Evolutionary conservation across 257 asterid species (phyloP), one percentile per base, ranked within the genome.

Genomic region (Nicotiana otophora): DNA sequence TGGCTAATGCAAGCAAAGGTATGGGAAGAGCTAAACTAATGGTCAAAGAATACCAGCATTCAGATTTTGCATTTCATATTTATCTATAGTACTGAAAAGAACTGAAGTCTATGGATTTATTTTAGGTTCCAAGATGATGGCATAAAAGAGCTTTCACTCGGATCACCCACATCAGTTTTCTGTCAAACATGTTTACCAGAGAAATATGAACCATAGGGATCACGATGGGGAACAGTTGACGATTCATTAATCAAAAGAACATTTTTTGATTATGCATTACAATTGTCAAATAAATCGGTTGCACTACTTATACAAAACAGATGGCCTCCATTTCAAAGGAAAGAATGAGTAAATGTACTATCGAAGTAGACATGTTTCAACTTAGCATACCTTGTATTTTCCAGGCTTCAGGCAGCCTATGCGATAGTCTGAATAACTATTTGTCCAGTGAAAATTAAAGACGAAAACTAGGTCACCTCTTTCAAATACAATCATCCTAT

Each of bases 381-480:
- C 46, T 23, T 20, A 70, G 28, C 61, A 51, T 88, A 96, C 99
- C 98, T 93, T 92, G 88, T 96, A 96, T 84, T 96, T 96, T 83
- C 98, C 99, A n/a, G 95, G 92, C 89, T 89, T 89, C 17, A 89
- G 84, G 92, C 99, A 96, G 82, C 99, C 99, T 46, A 94, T 85
- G 51, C 86, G 91, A 79, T 96, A 96, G 86, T 93, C 97, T 7
- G 95, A 94, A 88, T 89, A 96, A 81, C 99, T 96, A 78, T 57
- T 86, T 60, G 84, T 90, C 97, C 98, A 96, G 77, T 94, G 99
- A 81, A 96, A 96, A 85, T 96, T 96, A 82, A 94, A 94, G 83
- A 96, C 98, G 72, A 94, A 94, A 70, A 96, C 92, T 54, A 96
- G 86, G 89, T 94, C 85, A 74, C 92, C 99, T 86, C 92, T 92